A percentile compares a stretch with the other conserved stretches of the same genome.
Evolutionary conservation across 192 early-diverging fungal genomes (phyloP).

Genomic region (Allomyces javanicus): DNA sequence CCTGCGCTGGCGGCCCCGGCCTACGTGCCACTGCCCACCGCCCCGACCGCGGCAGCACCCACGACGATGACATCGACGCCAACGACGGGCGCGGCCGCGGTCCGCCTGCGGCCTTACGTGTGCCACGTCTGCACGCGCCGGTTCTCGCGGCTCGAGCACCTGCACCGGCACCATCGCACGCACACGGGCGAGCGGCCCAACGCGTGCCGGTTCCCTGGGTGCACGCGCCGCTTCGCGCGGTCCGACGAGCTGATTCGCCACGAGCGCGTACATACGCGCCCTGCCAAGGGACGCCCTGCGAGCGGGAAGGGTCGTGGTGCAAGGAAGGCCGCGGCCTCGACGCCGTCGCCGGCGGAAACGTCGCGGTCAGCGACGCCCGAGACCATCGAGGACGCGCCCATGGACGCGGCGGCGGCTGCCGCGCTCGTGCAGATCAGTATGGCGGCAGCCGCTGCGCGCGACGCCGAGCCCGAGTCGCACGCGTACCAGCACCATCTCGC

Average conservation of each 20-base stretch:
- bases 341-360: background rate
- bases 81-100: too few species aligned
- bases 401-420: too few species aligned
- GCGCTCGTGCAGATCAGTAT: background rate
- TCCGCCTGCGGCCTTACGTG: constrained; percentile 34
- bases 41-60: too few species aligned
- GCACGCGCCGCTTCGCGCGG: constrained; percentile 58
- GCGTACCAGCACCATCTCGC: too few species aligned
- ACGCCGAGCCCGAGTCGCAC: too few species aligned
- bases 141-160: constrained; percentile 58
- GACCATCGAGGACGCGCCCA: too few species aligned
- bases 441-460: background rate
- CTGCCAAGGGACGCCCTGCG: constrained; percentile 2
- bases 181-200: constrained; percentile 77
- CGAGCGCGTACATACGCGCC: constrained; percentile 26
- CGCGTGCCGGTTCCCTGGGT: constrained; percentile 50
- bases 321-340: background rate
- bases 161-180: constrained; percentile 59
- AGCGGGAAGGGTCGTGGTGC: background rate
- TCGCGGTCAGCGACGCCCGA: too few species aligned
- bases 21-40: too few species aligned
- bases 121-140: constrained; percentile 54
- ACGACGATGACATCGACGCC: too few species aligned
- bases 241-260: constrained; percentile 64
- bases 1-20: too few species aligned